Percentiles rank a stretch among this genome's conserved stretches.
Evolutionary conservation across 441 rosid species (phyloP).

Genomic region (Populus hybrid): DNA sequence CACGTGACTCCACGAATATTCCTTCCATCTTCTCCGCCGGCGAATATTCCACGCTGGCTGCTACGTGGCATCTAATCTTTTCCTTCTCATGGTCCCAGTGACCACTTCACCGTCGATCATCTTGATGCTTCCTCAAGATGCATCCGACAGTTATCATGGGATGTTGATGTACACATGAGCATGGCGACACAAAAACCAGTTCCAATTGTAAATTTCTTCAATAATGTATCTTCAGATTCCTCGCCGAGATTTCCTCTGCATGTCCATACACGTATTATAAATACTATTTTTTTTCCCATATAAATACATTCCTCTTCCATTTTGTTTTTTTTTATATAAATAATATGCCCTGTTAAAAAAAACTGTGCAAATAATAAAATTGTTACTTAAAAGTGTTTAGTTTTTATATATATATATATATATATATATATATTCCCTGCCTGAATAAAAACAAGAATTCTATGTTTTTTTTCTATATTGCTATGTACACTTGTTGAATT

Average conservation of each 20-base stretch:
- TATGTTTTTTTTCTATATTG: background rate
- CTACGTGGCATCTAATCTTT: slow-evolving; percentile 12
- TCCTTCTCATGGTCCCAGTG: background rate
- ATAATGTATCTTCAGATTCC: slow-evolving; percentile 46
- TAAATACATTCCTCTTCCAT: background rate
- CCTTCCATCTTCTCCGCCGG: slow-evolving; percentile 8
- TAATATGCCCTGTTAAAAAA: background rate
- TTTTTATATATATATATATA: too few species aligned
- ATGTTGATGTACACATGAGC: background rate
- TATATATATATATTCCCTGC: background rate
- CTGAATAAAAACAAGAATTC: background rate
- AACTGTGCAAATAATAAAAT: too few species aligned
- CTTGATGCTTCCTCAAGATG: background rate
- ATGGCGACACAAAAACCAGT: background rate
- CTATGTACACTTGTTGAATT: background rate
- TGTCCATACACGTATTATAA: slow-evolving; percentile 16
- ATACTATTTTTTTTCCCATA: background rate
- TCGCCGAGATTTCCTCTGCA: slow-evolving; percentile 54
- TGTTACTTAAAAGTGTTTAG: too few species aligned
- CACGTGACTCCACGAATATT: slow-evolving; percentile 36
- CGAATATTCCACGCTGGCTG: slow-evolving; percentile 44
- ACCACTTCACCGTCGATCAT: background rate
- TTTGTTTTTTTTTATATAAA: too few species aligned
- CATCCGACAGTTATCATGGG: background rate
- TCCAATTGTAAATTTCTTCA: background rate